Conservation (phyloP, 2,329 filamentous ascomycete genomes). For the Pseudocercospora vitis region DNA sequence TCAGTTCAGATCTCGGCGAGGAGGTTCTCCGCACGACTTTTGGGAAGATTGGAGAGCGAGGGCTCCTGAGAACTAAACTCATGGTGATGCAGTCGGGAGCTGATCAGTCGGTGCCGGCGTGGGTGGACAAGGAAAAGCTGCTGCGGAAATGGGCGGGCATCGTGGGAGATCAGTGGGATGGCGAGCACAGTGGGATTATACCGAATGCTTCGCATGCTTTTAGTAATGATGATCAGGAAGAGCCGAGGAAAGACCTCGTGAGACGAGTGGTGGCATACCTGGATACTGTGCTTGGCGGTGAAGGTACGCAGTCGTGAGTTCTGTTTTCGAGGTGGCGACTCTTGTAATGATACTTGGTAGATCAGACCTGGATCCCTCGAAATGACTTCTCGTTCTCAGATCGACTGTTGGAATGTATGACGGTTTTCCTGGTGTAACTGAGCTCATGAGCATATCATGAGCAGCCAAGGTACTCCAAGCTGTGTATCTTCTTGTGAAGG, state of each 20-base stretch:
- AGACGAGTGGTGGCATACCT: slow-evolving; percentile 26
- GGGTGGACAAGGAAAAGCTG: slow-evolving; percentile 48
- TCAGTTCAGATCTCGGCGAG: slow-evolving; percentile 26
- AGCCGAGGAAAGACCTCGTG: slow-evolving; percentile 35
- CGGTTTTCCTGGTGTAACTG: background rate
- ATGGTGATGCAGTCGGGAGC: slow-evolving; percentile 49
- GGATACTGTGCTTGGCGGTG: background rate
- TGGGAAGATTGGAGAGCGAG: slow-evolving; percentile 40
- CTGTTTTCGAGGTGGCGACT: background rate
- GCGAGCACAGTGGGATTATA: slow-evolving; percentile 50
- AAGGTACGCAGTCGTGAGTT: background rate
- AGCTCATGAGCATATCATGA: too few species aligned
- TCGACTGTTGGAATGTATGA: background rate
- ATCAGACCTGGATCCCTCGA: too few species aligned
- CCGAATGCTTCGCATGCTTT: slow-evolving; percentile 52
- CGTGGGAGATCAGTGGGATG: slow-evolving; percentile 43
- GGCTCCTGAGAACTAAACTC: slow-evolving; percentile 29
- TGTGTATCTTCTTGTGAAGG: too few species aligned
- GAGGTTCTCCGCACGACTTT: slow-evolving; percentile 33
- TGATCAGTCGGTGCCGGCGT: slow-evolving; percentile 47
- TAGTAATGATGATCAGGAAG: slow-evolving; percentile 49
- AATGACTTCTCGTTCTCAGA: background rate
- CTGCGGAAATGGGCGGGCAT: slow-evolving; percentile 46
- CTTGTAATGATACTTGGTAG: background rate
- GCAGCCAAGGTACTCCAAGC: too few species aligned